These are phyloP conservation scores for Heimioporus sp. DNA, from an alignment of 768 basidiomycete species.

Conservation along the genomic window DNA sequence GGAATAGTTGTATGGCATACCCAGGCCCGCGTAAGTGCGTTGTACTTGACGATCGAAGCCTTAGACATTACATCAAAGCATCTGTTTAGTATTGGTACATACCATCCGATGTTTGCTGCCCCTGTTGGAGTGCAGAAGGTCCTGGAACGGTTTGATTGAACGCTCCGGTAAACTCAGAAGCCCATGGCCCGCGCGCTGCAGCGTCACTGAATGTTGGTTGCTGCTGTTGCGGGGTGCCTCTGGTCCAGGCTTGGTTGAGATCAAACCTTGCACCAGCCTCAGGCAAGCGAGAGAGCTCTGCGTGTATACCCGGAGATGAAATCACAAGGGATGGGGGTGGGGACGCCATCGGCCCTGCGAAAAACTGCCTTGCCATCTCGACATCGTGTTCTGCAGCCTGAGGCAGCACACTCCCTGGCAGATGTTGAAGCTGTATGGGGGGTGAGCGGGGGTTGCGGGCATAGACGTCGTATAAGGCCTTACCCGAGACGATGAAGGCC, in stretches of 20 bases:
- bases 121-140: slow-evolving; percentile 33
- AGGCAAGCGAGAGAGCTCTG: slow-evolving; percentile 26
- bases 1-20: slow-evolving; percentile 35
- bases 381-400: slow-evolving; percentile 63
- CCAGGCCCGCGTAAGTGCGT: slow-evolving; percentile 37
- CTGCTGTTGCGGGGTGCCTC: slow-evolving; percentile 46
- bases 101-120: slow-evolving; percentile 27
- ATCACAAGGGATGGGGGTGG: slow-evolving; percentile 35
- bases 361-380: slow-evolving; percentile 78
- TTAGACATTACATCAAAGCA: neutral
- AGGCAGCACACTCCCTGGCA: slow-evolving; percentile 55
- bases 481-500: slow-evolving; percentile 71
- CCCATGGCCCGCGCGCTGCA: slow-evolving; percentile 45
- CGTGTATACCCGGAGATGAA: slow-evolving; percentile 30
- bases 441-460: neutral
- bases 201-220: slow-evolving; percentile 36
- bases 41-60: slow-evolving; percentile 24
- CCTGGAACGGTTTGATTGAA: slow-evolving; percentile 21
- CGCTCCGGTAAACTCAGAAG: slow-evolving; percentile 49
- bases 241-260: slow-evolving; percentile 52
- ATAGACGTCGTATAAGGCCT: slow-evolving; percentile 15
- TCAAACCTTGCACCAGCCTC: slow-evolving; percentile 32
- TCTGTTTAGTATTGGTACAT: neutral
- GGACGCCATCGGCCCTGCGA: slow-evolving; percentile 44
- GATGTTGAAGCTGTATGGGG: slow-evolving; percentile 61